Evolutionary conservation across 2,329 filamentous ascomycete species (phyloP).

Genomic region (Fusarium sp.): DNA sequence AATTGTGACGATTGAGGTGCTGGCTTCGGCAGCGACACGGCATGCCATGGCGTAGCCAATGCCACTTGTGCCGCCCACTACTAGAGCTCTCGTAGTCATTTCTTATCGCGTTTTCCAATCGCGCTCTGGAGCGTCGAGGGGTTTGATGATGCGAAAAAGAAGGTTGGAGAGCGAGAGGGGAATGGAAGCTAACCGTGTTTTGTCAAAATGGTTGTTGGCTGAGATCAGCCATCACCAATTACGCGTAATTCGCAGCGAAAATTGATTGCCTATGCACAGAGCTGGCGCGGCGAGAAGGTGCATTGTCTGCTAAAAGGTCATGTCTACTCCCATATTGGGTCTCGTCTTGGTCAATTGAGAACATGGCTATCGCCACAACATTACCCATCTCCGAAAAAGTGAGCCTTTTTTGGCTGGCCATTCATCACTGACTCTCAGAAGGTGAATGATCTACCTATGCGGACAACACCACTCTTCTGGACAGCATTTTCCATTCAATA

Average conservation of each 20-base stretch:
- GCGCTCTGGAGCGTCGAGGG: background rate
- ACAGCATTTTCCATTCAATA: no score
- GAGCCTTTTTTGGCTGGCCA: background rate
- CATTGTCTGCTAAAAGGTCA: background rate
- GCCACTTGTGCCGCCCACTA: constrained; percentile 52
- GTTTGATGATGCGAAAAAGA: background rate
- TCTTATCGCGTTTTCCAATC: background rate
- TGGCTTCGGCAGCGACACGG: constrained; percentile 46
- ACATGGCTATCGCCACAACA: background rate
- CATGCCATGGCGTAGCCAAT: constrained; percentile 53
- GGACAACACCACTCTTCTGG: no score
- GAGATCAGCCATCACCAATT: background rate
- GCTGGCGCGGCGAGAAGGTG: background rate
- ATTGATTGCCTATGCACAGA: background rate
- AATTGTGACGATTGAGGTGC: constrained; percentile 47
- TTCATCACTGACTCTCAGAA: background rate
- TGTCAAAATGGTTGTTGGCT: background rate
- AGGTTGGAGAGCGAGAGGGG: background rate
- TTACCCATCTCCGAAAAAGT: no score
- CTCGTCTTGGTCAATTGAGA: background rate
- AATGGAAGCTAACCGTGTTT: background rate
- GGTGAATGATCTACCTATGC: no score
- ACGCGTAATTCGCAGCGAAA: background rate
- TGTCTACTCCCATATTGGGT: background rate
- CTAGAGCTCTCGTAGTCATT: constrained; percentile 45